A percentile compares a stretch with the other conserved stretches of the same genome.
Evolutionary conservation across 228 moss, liverwort and hornwort genomes (phyloP).

Genomic region (Sphagnum fallax): DNA sequence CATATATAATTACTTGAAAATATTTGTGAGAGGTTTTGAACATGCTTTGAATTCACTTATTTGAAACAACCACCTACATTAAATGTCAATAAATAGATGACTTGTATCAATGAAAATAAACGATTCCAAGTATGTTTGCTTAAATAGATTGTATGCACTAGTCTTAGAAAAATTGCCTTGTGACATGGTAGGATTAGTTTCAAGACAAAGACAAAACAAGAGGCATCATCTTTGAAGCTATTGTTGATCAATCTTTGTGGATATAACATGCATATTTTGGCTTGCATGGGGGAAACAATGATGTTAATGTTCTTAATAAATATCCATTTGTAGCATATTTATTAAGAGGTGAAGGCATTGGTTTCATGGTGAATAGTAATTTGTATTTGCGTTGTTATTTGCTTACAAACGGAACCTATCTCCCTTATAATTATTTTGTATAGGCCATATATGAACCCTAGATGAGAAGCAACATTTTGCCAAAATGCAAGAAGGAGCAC

Average conservation of each 20-base stretch:
- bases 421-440: slow-evolving; percentile 23
- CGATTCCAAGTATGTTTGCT: slow-evolving; percentile 40
- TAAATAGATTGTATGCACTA: slow-evolving; percentile 49
- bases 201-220: slow-evolving; percentile 36
- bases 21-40: slow-evolving; percentile 16
- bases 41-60: slow-evolving; percentile 23
- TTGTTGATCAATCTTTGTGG: slow-evolving; percentile 26
- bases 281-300: slow-evolving; percentile 26
- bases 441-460: slow-evolving; percentile 23
- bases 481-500: slow-evolving; percentile 18
- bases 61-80: slow-evolving; percentile 17
- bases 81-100: slow-evolving; percentile 26
- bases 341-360: slow-evolving; percentile 17
- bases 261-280: slow-evolving; percentile 40
- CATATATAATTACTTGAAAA: slow-evolving; percentile 32
- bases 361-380: slow-evolving; percentile 23
- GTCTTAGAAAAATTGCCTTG: slow-evolving; percentile 41
- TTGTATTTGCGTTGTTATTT: slow-evolving; percentile 27
- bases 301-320: slow-evolving; percentile 25
- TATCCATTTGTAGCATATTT: slow-evolving; percentile 23
- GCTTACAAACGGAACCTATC: slow-evolving; percentile 40
- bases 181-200: slow-evolving; percentile 23
- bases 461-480: slow-evolving; percentile 17
- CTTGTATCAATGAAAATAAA: slow-evolving; percentile 12
- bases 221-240: slow-evolving; percentile 37